Evolutionary conservation across 225 moss, liverwort and hornwort species (phyloP), one percentile per base, ranked within the genome.

Genomic region (Polytrichum formosum): DNA sequence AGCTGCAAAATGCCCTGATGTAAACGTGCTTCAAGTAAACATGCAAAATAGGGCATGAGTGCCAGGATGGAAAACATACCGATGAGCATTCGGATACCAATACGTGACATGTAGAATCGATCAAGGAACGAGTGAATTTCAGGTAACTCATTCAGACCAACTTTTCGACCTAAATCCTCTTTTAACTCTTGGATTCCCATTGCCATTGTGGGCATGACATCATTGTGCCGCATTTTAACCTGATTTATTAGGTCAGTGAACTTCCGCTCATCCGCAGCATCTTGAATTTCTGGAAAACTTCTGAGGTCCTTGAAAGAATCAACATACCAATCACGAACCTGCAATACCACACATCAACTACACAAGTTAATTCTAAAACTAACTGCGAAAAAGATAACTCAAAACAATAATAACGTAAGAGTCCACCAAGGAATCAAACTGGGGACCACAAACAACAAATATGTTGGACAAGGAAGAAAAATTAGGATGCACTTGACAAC

Each of bases 181-280:
- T 95, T 95, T 80, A 95, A 77, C 76, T 95, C 90, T 78, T 95
- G 92, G 30, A 95, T 84, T 67, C 94, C 94, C 90, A 95, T 92
- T 33, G 94, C 94, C 94, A 95, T 95, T 19, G 94, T 92, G 26
- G 94, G 94, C 90, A 95, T 90, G 61, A 95, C 94, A 70, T 95
- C 89, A 71, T 95, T 95, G 71, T 95, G 94, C 54, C 94, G 92
- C 78, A 81, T 85, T 80, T 89, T 95, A 64, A 95, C 92, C 35
- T 87, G 88, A 65, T 76, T 70, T 73, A 95, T 89, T 17, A 95
- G 81, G 74, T 80, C 87, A 28, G 94, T 92, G 68, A 95, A 95
- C 54, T 83, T 87, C 13, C 74, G 65, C 81, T 92, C 92, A 76
- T 95, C 94, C 56, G 74, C 65, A 74, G 82, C 54, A 76, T 86